phyloP scores from a whole-genome alignment of 768 basidiomycete genomes.

The Fomitopsis pulvina region DNA sequence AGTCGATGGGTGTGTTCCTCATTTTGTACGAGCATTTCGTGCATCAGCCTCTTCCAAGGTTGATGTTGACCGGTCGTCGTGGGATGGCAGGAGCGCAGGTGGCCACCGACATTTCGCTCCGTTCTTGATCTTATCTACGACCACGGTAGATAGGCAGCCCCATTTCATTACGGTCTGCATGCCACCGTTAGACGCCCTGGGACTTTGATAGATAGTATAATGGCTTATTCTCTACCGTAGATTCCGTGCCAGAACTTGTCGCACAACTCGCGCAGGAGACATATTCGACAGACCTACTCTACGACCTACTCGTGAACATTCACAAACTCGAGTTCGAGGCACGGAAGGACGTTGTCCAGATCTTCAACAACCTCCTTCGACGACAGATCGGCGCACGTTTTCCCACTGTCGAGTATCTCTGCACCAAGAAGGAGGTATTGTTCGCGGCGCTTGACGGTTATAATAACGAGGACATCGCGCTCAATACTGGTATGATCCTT shows the following conservation, averaged over 20 bases:
- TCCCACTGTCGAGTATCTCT: constrained; percentile 96
- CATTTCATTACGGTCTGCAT: too few species aligned
- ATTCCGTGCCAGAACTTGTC: constrained; percentile 82
- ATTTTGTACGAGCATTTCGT: too few species aligned
- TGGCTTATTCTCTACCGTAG: too few species aligned
- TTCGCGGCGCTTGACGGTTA: constrained; percentile 90
- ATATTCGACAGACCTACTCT: constrained; percentile 84
- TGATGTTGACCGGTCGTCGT: too few species aligned
- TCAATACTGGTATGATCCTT: constrained; percentile 97
- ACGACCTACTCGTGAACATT: constrained; percentile 74
- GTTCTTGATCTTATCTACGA: too few species aligned
- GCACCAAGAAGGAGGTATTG: constrained; percentile 64
- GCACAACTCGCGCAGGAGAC: constrained; percentile 96
- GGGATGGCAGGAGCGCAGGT: too few species aligned
- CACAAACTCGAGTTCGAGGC: constrained; percentile 92
- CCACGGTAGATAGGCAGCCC: too few species aligned
- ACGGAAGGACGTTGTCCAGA: constrained; percentile 78
- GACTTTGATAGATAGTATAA: too few species aligned
- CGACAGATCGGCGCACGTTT: constrained; percentile 90
- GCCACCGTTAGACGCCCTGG: too few species aligned
- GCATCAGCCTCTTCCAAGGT: too few species aligned
- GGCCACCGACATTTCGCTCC: too few species aligned
- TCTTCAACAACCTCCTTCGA: constrained; percentile 82
- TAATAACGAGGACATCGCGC: constrained; percentile 89
- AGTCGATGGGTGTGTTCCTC: too few species aligned